Base-by-base conservation (phyloP, 345 rosid species). In the Ceriops zippeliana region DNA sequence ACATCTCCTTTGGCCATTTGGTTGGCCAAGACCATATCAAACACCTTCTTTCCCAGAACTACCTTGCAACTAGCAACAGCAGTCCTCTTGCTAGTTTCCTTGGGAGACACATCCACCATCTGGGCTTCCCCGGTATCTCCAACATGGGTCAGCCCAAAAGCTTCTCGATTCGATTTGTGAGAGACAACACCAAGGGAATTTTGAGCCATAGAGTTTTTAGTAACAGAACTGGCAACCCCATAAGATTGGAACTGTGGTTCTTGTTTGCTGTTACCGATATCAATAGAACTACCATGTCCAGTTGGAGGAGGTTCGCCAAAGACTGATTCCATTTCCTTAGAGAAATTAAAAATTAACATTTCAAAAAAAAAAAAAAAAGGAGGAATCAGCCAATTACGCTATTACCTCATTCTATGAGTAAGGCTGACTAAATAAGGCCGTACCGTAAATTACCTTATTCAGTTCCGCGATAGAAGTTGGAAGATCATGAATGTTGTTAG, bases 1-100 rank as follows among this genome's bases (percentile, higher is more conserved):
- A 95, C 97, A 80, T 95, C 99, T 72, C 97, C 99, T 82, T 95
- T 95, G 7, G 84, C 87, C 90, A 90, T 76, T 68, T 90, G 89
- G 70, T 90, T 91, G 30, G 96, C 85, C 42, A 82, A 80, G 5
- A 95, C 96, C 85, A 95, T 81, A 79, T 87, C 88, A 46, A 83
- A 91, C 72, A 90, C 98, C 72, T 67, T 75, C 73, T 82, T 79
- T 6, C 96, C 99, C 8, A 95, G 70, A 70, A 81, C 46, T 11
- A 95, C 96, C 81, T 86, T 91, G 80, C 98, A 86, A 32, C 77
- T 87, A 54, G 99, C 97, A 37, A 75, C 59, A 52, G 98, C 98
- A 21, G 82, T 86, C 83, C 98, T 84, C 62, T 79, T 87, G 56
- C 79, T 88, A 62, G 57, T 64, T 67, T 78, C 84, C 67, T 95